Evolutionary conservation across 805 yeast species (phyloP).

Genomic region (Spathaspora passalidarum): DNA sequence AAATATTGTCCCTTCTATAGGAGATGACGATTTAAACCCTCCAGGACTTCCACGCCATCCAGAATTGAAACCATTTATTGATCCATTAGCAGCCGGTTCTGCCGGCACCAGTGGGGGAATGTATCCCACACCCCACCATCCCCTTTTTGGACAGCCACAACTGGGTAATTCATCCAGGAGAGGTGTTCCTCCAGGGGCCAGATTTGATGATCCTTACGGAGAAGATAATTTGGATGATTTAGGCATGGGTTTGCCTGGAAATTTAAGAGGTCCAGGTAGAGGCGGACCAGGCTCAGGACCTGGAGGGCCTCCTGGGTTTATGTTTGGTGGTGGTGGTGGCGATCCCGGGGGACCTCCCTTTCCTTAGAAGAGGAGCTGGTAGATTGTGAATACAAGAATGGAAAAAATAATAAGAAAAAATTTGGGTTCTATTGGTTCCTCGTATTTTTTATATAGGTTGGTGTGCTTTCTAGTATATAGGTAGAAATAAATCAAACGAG

Average conservation of each 20-base stretch:
- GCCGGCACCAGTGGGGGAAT: slow-evolving; percentile 41
- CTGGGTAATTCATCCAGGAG: slow-evolving; percentile 23
- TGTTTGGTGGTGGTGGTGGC: slow-evolving; percentile 13
- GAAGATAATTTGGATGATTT: slow-evolving; percentile 42
- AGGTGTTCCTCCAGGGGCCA: slow-evolving; percentile 46
- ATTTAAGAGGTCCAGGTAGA: slow-evolving; percentile 20
- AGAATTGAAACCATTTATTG: slow-evolving; percentile 38
- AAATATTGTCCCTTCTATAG: slow-evolving; percentile 31
- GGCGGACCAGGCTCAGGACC: slow-evolving; percentile 7
- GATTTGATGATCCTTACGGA: slow-evolving; percentile 51
- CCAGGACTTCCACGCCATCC: slow-evolving; percentile 42
- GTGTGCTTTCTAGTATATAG: neutral
- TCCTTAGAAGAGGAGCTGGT: neutral
- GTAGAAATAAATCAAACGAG: no score
- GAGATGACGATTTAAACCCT: slow-evolving; percentile 52
- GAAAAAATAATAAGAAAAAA: neutral
- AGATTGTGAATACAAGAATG: neutral
- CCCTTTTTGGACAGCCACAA: slow-evolving; percentile 37
- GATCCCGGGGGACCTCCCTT: slow-evolving; percentile 6
- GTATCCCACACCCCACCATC: slow-evolving; percentile 52
- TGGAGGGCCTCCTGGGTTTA: slow-evolving; percentile 5
- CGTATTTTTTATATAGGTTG: neutral
- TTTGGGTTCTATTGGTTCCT: neutral
- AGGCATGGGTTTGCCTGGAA: slow-evolving; percentile 47
- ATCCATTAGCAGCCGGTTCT: slow-evolving; percentile 32